Base-by-base conservation (phyloP, 2,329 filamentous ascomycete genomes). In the Talaromyces sp. region DNA sequence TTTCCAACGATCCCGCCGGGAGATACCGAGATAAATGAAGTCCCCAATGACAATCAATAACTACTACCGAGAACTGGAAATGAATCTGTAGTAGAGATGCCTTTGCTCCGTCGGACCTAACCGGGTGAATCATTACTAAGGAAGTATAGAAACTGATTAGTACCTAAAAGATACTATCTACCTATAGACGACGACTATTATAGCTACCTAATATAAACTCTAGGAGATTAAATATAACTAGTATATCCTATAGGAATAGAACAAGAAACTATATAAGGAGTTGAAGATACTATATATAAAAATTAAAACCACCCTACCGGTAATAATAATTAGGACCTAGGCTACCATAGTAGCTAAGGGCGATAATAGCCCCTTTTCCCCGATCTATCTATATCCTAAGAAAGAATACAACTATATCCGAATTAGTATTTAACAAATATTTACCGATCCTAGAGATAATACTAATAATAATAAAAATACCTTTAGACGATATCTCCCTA, bases 361-460 rank as follows among this genome's bases (percentile, higher is more conserved):
- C 14, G 37, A 27, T 20, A 39, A 22, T n/a, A 19, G 22, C 22
- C 17, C 29, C 24, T 40, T 42, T 13, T 39, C 17, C 10, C 36
- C 10, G 29, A 52, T 11, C 39, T 17, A 19, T 24, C 53, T 17
- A 51, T 49, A 32, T 24, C 47, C 55, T 8, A 41, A 52, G 14
- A 63, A 54, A 32, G 49, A 63, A 13, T 20, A 20, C 3, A 55
- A 60, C 33, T 61, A 49, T 40, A 32, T 61, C 30, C 47, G 49
- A 39, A 63, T 59, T 35, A 61, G 52, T 29, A 61, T 58, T 2
- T 29, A 55, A 41, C 33, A 47, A 13, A 43, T 24, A 4, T 16
- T 43, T 11, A 37, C 48, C 2, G 50, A 52, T 17, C 51, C 36
- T 9, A 47, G 36, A 27, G 45, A 56, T 11, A 55, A 57, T 14